phyloP scores from a whole-genome alignment of 345 rosid genomes.

The Clarkia xantiana region DNA sequence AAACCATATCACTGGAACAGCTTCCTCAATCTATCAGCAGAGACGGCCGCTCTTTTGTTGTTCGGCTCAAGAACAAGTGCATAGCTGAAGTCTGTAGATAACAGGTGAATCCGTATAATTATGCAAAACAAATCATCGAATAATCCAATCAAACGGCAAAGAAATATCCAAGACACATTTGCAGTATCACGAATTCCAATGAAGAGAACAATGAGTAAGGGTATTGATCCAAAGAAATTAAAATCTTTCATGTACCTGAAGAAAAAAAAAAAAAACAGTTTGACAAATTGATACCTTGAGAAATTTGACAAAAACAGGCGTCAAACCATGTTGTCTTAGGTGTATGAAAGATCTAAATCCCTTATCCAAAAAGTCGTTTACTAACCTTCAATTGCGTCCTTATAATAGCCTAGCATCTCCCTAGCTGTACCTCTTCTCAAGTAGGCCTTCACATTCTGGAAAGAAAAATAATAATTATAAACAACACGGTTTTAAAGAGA shows the following conservation, averaged over 20 bases:
- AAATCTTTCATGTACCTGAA: too few species aligned
- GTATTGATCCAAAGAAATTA: too few species aligned
- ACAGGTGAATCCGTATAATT: neutral
- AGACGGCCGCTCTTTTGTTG: constrained; percentile 67
- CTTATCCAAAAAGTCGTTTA: neutral
- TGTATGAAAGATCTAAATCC: too few species aligned
- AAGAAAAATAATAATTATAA: neutral
- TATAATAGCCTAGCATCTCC: constrained; percentile 65
- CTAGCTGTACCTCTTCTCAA: constrained; percentile 92
- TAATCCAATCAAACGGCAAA: too few species aligned
- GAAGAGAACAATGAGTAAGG: too few species aligned
- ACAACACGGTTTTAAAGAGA: too few species aligned
- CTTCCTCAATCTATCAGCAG: constrained; percentile 72
- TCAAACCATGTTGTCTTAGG: too few species aligned
- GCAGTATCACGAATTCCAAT: too few species aligned
- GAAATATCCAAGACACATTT: too few species aligned
- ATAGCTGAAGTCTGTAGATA: constrained; percentile 53
- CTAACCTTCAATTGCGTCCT: constrained; percentile 83
- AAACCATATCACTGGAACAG: constrained; percentile 17
- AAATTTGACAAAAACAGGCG: too few species aligned
- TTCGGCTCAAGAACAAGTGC: constrained; percentile 95
- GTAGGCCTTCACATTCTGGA: constrained; percentile 88
- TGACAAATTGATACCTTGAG: too few species aligned
- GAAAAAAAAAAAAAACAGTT: too few species aligned
- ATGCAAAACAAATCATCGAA: neutral